Conservation (phyloP, 176 grass and related monocot species). For the Avena eriantha region DNA sequence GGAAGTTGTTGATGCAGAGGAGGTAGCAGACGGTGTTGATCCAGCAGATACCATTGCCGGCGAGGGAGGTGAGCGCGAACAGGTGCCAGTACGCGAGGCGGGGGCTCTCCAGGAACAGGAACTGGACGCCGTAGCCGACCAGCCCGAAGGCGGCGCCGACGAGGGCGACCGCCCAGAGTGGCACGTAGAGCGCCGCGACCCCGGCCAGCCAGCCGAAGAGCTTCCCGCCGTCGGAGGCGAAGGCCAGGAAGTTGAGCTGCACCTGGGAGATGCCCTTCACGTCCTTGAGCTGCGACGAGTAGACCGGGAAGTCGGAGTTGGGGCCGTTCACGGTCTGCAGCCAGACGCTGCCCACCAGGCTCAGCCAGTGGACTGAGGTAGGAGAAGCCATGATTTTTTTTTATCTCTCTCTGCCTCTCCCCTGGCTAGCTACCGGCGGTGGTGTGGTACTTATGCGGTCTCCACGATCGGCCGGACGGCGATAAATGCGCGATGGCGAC, state of each 20-base stretch:
- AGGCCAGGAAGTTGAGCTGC: slow-evolving; percentile 88
- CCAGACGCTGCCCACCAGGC: slow-evolving; percentile 90
- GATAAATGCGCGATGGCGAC: slow-evolving; percentile 50
- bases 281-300: slow-evolving; percentile 88
- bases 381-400: slow-evolving; percentile 55
- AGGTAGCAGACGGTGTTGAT: slow-evolving; percentile 97
- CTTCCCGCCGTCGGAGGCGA: slow-evolving; percentile 93
- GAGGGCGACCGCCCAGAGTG: slow-evolving; percentile 73
- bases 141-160: slow-evolving; percentile 68
- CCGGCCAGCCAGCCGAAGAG: slow-evolving; percentile 92
- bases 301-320: slow-evolving; percentile 93
- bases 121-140: slow-evolving; percentile 87
- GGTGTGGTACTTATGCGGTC: slow-evolving; percentile 50
- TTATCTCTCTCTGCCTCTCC: background rate
- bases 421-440: slow-evolving; percentile 14
- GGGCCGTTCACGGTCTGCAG: slow-evolving; percentile 91
- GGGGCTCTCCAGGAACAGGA: slow-evolving; percentile 57
- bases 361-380: slow-evolving; percentile 77
- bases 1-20: slow-evolving; percentile 88
- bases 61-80: slow-evolving; percentile 81
- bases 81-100: slow-evolving; percentile 76
- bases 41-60: slow-evolving; percentile 98
- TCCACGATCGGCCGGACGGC: slow-evolving; percentile 34
- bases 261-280: slow-evolving; percentile 86
- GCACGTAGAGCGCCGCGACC: slow-evolving; percentile 64